Conservation (phyloP, 1,284 basidiomycete genomes). For the Ustilago cynodontis region DNA sequence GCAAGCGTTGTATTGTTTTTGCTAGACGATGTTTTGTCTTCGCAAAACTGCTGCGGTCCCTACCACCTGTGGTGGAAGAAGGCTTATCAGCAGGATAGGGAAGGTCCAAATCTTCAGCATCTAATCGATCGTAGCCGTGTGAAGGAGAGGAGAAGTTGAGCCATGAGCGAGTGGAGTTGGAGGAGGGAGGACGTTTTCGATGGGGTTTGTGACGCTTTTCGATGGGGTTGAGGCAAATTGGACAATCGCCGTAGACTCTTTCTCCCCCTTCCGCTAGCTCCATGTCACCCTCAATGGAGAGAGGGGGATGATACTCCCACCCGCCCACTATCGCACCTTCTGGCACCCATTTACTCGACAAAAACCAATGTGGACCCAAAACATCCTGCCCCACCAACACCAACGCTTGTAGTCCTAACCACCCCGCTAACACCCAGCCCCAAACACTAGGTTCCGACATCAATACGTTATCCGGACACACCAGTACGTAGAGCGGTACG, state of each 20-base stretch:
- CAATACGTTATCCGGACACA: conserved; percentile 85
- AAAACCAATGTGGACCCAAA: conserved; percentile 85
- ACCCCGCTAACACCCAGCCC: conserved; percentile 77
- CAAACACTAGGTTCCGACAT: conserved; percentile 81
- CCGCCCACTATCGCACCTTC: conserved; percentile 5
- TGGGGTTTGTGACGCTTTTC: conserved; percentile 6
- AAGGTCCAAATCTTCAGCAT: conserved; percentile 26
- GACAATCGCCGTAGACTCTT: conserved; percentile 33
- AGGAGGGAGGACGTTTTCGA: not conserved
- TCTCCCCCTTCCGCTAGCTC: conserved; percentile 3
- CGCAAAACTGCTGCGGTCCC: not conserved
- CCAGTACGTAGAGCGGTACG: conserved; percentile 81
- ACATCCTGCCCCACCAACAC: conserved; percentile 81
- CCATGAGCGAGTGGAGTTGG: conserved; percentile 2
- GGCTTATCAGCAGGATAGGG: conserved; percentile 17
- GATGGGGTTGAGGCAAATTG: conserved; percentile 39
- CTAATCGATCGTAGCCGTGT: conserved; percentile 20
- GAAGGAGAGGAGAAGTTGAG: not conserved
- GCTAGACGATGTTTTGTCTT: conserved; percentile 6
- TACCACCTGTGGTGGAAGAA: not conserved
- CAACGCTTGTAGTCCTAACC: conserved; percentile 77
- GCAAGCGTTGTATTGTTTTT: not conserved
- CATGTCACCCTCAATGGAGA: conserved; percentile 1
- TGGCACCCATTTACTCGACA: conserved; percentile 71
- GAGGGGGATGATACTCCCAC: conserved; percentile 46